phyloP scores from a whole-genome alignment of 2,329 filamentous ascomycete species.

The Didymosphaeria variabile region DNA sequence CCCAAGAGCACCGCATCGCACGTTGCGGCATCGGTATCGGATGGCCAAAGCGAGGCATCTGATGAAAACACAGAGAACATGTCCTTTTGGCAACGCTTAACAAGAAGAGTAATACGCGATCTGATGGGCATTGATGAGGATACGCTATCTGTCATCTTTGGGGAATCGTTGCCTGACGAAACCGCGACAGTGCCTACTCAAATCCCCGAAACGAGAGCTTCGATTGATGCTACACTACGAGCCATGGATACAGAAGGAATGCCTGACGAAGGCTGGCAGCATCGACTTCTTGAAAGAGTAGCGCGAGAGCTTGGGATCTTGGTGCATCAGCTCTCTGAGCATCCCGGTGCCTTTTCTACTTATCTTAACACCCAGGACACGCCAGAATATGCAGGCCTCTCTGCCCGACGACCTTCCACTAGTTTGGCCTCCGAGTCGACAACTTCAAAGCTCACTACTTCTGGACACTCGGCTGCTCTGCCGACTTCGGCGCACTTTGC shows the following conservation, averaged over 20 bases:
- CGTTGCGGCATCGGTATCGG: slow-evolving; percentile 32
- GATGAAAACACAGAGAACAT: slow-evolving; percentile 63
- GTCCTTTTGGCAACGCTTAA: slow-evolving; percentile 81
- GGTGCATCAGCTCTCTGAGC: slow-evolving; percentile 82
- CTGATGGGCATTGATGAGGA: slow-evolving; percentile 90
- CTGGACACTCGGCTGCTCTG: slow-evolving; percentile 40
- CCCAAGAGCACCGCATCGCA: slow-evolving; percentile 21
- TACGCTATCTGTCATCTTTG: slow-evolving; percentile 84
- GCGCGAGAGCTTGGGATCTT: slow-evolving; percentile 86
- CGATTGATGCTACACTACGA: slow-evolving; percentile 31
- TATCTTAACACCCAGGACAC: slow-evolving; percentile 69
- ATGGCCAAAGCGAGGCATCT: slow-evolving; percentile 45
- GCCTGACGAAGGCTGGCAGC: slow-evolving; percentile 69
- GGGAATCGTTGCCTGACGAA: slow-evolving; percentile 73
- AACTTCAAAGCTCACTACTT: slow-evolving; percentile 35
- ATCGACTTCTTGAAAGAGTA: slow-evolving; percentile 81
- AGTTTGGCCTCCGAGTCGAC: slow-evolving; percentile 32
- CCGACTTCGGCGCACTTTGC: slow-evolving; percentile 56
- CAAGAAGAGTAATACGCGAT: slow-evolving; percentile 85
- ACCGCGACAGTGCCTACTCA: slow-evolving; percentile 30
- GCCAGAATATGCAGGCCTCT: slow-evolving; percentile 80
- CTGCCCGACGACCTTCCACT: slow-evolving; percentile 58
- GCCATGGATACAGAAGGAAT: slow-evolving; percentile 42
- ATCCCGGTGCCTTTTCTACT: slow-evolving; percentile 88
- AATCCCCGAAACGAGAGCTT: slow-evolving; percentile 30